Evolutionary conservation across 352 stramenopile genomes (phyloP), one percentile per base, ranked within the genome.

Genomic region (Phytophthora colocasiae): DNA sequence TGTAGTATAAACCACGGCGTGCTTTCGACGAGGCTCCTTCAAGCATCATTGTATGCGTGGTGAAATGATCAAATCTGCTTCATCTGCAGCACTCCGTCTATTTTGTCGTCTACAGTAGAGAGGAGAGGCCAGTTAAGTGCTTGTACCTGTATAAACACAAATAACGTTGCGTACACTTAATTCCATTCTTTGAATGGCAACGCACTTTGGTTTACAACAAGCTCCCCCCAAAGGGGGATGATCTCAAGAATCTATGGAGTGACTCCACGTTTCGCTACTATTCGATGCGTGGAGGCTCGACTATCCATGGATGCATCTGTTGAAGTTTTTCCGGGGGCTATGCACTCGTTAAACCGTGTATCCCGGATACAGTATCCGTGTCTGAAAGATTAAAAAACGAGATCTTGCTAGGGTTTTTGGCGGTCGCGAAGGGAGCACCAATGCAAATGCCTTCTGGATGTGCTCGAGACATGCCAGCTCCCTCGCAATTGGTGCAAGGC

Each of bases 341-440:
- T 66, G 58, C 48, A 58, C 49, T 38, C 41, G 41, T 60, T 50
- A 44, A 67, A 62, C 59, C 14, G 50, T n/a, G n/a, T n/a, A n/a
- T n/a, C n/a, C n/a, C n/a, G n/a, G n/a, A n/a, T n/a, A n/a, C n/a
- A n/a, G n/a, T 58, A 55, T 27, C 3, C 31, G 31, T 15, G 31
- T 36, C 31, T 15, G 31, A 36, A 36, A 36, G 31, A 36, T 36
- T 36, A 36, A 36, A 36, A 36, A 36, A 36, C 31, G 9, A 36
- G 31, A 36, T 36, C 38, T 22, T 43, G 38, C 38, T 5, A 43
- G n/a, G 38, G n/a, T 43, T 43, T 5, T 43, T 7, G 34, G 24
- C 24, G 26, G 50, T 58, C 14, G 51, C 6, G 50, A 46, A 57
- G 34, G 36, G 34, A 34, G 36, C 50, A 57, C 40, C 38, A 17